phyloP scores from a whole-genome alignment of 257 asterid species.

The Lavandula angustifolia region DNA sequence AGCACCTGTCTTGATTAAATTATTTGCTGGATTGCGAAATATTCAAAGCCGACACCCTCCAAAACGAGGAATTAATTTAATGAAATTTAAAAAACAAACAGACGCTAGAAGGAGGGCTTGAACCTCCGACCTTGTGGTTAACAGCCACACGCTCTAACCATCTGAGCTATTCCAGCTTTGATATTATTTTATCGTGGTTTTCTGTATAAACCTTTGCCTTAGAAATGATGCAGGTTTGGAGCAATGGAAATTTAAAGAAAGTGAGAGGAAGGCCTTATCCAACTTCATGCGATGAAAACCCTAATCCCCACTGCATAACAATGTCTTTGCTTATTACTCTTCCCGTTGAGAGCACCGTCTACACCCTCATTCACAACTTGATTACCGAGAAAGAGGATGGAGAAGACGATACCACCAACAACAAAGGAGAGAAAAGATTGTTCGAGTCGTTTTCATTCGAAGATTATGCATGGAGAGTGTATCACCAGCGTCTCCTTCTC shows the following conservation, averaged over 20 bases:
- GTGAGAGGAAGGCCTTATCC: slow-evolving; percentile 62
- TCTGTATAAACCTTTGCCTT: too few species aligned
- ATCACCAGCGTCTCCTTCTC: slow-evolving; percentile 52
- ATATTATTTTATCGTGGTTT: too few species aligned
- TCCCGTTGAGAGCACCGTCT: slow-evolving; percentile 48
- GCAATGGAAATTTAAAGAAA: slow-evolving; percentile 74
- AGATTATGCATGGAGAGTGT: slow-evolving; percentile 76
- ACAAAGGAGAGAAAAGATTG: slow-evolving; percentile 20
- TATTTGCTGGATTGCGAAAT: neutral
- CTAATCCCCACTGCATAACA: slow-evolving; percentile 32
- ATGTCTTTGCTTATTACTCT: slow-evolving; percentile 65
- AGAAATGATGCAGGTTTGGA: slow-evolving; percentile 61
- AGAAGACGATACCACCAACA: neutral
- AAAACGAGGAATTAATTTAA: neutral
- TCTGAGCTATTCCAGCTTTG: slow-evolving; percentile 92
- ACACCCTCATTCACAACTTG: slow-evolving; percentile 40
- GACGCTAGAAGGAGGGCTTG: slow-evolving; percentile 51
- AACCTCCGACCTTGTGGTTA: slow-evolving; percentile 94
- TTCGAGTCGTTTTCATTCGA: slow-evolving; percentile 59
- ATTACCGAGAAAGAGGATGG: slow-evolving; percentile 24
- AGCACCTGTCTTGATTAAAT: neutral
- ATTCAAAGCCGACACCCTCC: slow-evolving; percentile 5
- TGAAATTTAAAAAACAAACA: neutral
- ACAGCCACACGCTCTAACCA: slow-evolving; percentile 98
- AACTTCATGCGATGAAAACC: neutral